Conservation (phyloP, 176 grass and related monocot genomes). For the Rhipidocladum racemiflorum region DNA sequence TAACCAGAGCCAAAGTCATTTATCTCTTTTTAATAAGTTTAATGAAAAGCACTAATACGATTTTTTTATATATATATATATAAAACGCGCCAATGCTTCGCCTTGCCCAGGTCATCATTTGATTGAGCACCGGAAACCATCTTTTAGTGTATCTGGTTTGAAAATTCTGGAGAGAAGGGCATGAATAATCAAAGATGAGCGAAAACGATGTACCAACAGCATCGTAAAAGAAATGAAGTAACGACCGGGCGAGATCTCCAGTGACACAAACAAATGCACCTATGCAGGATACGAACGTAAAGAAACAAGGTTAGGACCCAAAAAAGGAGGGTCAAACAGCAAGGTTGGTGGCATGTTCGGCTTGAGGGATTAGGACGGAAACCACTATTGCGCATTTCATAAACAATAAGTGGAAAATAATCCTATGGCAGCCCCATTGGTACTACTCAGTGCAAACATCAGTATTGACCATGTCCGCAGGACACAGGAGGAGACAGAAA, state of each 20-base stretch:
- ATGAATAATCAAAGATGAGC: neutral
- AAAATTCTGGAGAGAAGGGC: neutral
- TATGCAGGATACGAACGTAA: neutral
- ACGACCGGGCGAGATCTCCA: neutral
- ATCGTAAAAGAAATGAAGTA: neutral
- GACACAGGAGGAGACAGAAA: neutral
- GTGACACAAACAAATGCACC: neutral
- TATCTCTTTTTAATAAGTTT: slow-evolving; percentile 18
- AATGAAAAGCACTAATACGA: slow-evolving; percentile 7
- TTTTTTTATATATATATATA: no score
- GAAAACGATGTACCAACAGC: neutral
- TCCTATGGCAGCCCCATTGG: neutral
- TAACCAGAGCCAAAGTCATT: slow-evolving; percentile 28
- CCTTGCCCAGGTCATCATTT: slow-evolving; percentile 21
- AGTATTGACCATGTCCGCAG: slow-evolving; percentile 15
- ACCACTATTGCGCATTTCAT: neutral
- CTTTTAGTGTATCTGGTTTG: neutral
- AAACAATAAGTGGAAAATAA: neutral
- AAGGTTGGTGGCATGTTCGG: no score
- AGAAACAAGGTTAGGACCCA: neutral
- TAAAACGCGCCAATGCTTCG: neutral
- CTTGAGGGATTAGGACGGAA: neutral
- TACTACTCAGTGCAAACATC: slow-evolving; percentile 6
- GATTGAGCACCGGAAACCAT: slow-evolving; percentile 18
- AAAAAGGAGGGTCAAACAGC: neutral